Conservation (phyloP, 805 yeast species). For the Suhomyces prunicola region DNA sequence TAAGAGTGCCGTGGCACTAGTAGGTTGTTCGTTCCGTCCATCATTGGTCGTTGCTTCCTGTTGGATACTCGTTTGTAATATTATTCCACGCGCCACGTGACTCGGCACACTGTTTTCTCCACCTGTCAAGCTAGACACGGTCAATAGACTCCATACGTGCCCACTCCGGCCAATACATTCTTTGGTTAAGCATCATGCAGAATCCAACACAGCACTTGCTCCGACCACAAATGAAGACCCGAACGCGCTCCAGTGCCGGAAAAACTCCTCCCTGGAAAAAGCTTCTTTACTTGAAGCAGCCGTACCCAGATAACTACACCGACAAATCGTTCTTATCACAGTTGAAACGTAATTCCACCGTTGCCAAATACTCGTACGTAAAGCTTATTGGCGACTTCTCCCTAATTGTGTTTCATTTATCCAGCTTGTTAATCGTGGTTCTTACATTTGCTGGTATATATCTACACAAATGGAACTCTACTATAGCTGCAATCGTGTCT, state of each 20-base stretch:
- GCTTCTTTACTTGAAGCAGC: slow-evolving; percentile 78
- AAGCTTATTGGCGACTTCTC: slow-evolving; percentile 71
- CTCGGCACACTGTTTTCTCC: not conserved
- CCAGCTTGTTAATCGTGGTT: slow-evolving; percentile 60
- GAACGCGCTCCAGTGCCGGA: not conserved
- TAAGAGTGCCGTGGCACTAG: slow-evolving; percentile 14
- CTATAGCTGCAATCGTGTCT: slow-evolving; percentile 33
- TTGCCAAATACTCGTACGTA: slow-evolving; percentile 59
- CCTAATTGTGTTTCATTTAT: slow-evolving; percentile 61
- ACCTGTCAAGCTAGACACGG: not conserved
- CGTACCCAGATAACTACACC: slow-evolving; percentile 89
- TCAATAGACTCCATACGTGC: not conserved
- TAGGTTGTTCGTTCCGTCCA: slow-evolving; percentile 7
- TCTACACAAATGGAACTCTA: slow-evolving; percentile 48
- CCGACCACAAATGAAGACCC: not conserved
- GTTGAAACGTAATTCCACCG: slow-evolving; percentile 72
- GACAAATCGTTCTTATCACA: slow-evolving; percentile 79
- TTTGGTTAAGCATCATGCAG: not conserved
- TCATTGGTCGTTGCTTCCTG: not conserved
- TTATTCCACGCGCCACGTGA: not conserved
- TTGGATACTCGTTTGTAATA: not conserved
- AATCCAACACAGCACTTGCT: not conserved
- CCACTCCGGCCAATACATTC: not conserved
- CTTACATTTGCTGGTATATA: slow-evolving; percentile 67
- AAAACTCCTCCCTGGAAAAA: slow-evolving; percentile 65